Evolutionary conservation across 768 basidiomycete species (phyloP).

Genomic region (Piloderma croceum): DNA sequence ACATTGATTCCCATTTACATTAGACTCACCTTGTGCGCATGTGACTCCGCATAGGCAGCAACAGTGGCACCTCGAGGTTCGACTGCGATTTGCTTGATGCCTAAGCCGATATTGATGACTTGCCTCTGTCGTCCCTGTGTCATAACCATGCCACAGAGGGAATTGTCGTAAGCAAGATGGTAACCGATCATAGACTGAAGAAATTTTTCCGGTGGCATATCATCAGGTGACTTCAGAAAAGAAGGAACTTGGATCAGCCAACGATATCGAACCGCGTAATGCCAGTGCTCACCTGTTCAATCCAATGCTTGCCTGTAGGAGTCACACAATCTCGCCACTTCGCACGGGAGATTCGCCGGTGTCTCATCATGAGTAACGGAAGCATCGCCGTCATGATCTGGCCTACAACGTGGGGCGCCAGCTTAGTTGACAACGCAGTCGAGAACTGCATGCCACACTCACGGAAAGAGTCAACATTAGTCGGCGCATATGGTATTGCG

Average conservation of each 20-base stretch:
- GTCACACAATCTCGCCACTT: slow-evolving; percentile 67
- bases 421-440: slow-evolving; percentile 6
- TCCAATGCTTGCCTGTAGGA: slow-evolving; percentile 70
- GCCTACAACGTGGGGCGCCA: slow-evolving; percentile 35
- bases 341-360: slow-evolving; percentile 68
- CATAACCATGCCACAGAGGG: slow-evolving; percentile 80
- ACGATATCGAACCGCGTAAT: slow-evolving; percentile 1
- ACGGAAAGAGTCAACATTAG: slow-evolving; percentile 64
- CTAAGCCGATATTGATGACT: slow-evolving; percentile 80
- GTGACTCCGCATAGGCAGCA: slow-evolving; percentile 62
- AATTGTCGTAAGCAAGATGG: slow-evolving; percentile 61
- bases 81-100: slow-evolving; percentile 61
- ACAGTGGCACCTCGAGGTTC: slow-evolving; percentile 57
- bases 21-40: slow-evolving; percentile 64
- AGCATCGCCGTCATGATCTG: slow-evolving; percentile 68
- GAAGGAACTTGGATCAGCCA: slow-evolving; percentile 2
- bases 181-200: slow-evolving; percentile 77
- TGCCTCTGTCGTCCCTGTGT: slow-evolving; percentile 70
- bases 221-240: slow-evolving; percentile 42
- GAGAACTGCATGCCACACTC: slow-evolving; percentile 20
- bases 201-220: slow-evolving; percentile 58
- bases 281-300: slow-evolving; percentile 61
- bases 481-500: slow-evolving; percentile 47
- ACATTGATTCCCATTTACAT: neutral
- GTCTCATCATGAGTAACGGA: slow-evolving; percentile 81